Evolutionary conservation across 495 filamentous ascomycete species (phyloP), one percentile per base, ranked within the genome.

Genomic region (Pyrenopolyporus hunteri): DNA sequence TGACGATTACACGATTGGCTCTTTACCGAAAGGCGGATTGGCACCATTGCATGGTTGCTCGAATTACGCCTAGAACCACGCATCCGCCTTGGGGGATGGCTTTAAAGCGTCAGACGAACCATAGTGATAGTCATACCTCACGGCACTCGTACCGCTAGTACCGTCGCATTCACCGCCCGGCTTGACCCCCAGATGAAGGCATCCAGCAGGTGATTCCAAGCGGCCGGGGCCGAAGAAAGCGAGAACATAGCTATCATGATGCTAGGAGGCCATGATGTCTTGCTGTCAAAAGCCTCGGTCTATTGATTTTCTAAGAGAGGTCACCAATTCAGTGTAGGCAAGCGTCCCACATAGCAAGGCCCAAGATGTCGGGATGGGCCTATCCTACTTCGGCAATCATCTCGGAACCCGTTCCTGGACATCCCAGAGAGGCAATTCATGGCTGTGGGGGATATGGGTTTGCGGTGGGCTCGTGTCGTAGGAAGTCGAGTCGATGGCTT

Each of bases 141-240:
- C 36, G 1, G 85, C 74, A 31, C 66, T 70, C 6, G 72, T 77
- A 51, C 89, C 68, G 19, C 78, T 83, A 23, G 86, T 89, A 59
- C 89, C 88, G 71, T 92, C 88, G 43, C 81, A 83, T 69, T 92
- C 88, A 50, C 89, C 89, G 58, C 89, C 89, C 7, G 87, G 89
- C 81, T 91, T 91, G 49, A 89, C 11, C 36, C 11, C 36, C 88
- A 91, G 61, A 90, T 87, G 69, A 91, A 86, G 28, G 87, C 84
- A 71, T 91, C 87, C n/a, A 83, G 74, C 20, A 86, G 76, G 9
- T 74, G 26, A 50, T 35, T 6, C 16, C 13, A 49, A 44, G 50
- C 26, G 28, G 36, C 37, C 52, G 39, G 28, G 22, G 7, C 9
- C 45, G 10, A 20, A 43, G 47, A 22, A 43, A 46, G 46, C 16